Base-by-base conservation (phyloP, 805 yeast genomes). In the Nakazawaea anatomiae region DNA sequence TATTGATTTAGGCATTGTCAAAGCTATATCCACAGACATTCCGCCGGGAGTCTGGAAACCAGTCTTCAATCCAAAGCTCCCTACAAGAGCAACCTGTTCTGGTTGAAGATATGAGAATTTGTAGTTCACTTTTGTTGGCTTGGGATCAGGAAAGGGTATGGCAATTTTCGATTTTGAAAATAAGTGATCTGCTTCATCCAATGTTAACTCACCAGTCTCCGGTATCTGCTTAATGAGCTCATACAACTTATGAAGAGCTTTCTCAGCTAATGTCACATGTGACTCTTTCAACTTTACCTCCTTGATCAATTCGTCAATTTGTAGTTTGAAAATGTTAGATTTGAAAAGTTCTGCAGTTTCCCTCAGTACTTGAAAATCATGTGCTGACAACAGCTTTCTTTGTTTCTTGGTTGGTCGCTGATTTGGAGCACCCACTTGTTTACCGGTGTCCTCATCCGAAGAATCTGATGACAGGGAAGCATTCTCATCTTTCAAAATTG, bases 261-360 rank as follows among this genome's bases (percentile, higher is more conserved):
- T 84, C 63, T 89, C 96, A 51, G 89, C 80, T 46, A 75, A 72
- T 47, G 78, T 64, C 42, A 85, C 77, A 60, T 85, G 83, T 14
- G 79, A 67, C 18, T 88, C 92, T 59, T 87, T 87, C 40, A 91
- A 66, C 58, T 81, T 79, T 40, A 92, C 79, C 66, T 92, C 98
- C 57, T 81, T 79, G 58, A 94, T 71, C 40, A 94, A 72, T 64
- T 91, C 98, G 68, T 91, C 98, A 54, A 94, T 90, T 70, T 94
- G 96, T 52, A 94, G 69, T 66, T 94, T 94, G 82, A 94, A 92
- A 50, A 94, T 90, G 67, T 91, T 94, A 7, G 97, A 89, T 62
- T 91, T 89, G 80, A 91, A 94, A 44, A 92, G 71, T 65, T 91
- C 97, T 1, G 96, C 94, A 1, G 97, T 88, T 65, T 91, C 97